phyloP scores from a whole-genome alignment of 2,329 filamentous ascomycete genomes.

The Pseudocercospora fuligena region DNA sequence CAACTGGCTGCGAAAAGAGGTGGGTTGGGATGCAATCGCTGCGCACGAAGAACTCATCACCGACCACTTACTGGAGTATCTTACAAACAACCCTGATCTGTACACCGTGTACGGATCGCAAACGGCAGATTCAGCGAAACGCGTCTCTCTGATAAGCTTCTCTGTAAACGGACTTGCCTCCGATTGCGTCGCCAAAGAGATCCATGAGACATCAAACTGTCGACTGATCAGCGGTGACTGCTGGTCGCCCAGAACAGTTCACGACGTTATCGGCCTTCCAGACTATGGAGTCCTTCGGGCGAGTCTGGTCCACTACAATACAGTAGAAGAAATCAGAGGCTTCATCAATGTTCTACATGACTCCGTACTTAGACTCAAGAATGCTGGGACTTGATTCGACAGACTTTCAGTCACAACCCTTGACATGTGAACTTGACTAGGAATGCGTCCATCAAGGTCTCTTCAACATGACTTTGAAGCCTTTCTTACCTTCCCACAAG shows the following conservation, averaged over 20 bases:
- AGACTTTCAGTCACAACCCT: neutral
- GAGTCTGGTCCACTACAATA: constrained; percentile 16
- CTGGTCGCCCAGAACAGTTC: constrained; percentile 15
- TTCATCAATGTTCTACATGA: constrained; percentile 8
- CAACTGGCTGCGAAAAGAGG: neutral
- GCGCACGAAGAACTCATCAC: constrained; percentile 12
- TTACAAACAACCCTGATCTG: constrained; percentile 1
- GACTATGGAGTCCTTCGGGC: constrained; percentile 9
- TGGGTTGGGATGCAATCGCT: constrained; percentile 9
- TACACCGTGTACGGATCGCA: constrained; percentile 12
- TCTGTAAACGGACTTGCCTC: constrained; percentile 8
- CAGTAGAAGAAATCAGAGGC: constrained; percentile 7
- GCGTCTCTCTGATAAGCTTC: constrained; percentile 15
- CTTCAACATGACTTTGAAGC: neutral
- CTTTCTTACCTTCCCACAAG: too few species aligned
- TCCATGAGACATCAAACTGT: constrained; percentile 14
- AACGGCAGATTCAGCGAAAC: constrained; percentile 7
- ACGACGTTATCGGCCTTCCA: constrained; percentile 13
- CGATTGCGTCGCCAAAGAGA: constrained; percentile 7
- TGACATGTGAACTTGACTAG: too few species aligned
- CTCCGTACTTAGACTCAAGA: constrained; percentile 13
- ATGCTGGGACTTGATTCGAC: neutral
- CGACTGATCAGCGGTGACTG: constrained; percentile 14
- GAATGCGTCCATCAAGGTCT: neutral
- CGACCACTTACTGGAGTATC: constrained; percentile 5